Evolutionary conservation across 139 green algal species (phyloP).

Genomic region (Spirogloea muscicola): DNA sequence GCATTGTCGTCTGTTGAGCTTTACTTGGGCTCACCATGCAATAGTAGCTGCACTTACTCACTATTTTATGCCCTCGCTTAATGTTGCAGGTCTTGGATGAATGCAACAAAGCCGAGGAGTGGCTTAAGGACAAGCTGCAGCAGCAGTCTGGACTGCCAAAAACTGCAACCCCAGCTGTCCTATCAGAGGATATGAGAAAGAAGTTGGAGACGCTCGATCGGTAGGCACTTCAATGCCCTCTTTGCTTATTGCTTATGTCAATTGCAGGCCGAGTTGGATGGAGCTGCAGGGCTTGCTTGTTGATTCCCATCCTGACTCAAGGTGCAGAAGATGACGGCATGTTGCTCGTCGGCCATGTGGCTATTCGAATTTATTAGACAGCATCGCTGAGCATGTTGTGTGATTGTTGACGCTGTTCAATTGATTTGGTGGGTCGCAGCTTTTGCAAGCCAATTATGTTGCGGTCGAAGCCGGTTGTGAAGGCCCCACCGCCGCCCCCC

Average conservation of each 20-base stretch:
- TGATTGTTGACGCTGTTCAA: slow-evolving; percentile 12
- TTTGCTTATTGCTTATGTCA: slow-evolving; percentile 45
- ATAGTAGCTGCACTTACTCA: not conserved
- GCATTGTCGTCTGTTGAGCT: not conserved
- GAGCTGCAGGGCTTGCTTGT: not conserved
- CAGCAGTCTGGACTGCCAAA: slow-evolving; percentile 60
- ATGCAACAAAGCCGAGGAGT: slow-evolving; percentile 67
- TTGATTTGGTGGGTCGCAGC: slow-evolving; percentile 13
- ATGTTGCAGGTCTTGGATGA: slow-evolving; percentile 59
- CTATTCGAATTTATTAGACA: not conserved
- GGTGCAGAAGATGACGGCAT: not conserved
- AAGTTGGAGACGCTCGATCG: slow-evolving; percentile 74
- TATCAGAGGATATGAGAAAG: slow-evolving; percentile 79
- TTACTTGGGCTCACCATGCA: not conserved
- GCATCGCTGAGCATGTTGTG: not conserved
- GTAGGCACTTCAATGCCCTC: not conserved
- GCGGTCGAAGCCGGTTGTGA: slow-evolving; percentile 65
- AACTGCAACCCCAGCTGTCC: slow-evolving; percentile 68
- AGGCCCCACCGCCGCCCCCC: not conserved
- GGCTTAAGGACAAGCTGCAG: slow-evolving; percentile 76
- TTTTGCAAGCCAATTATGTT: slow-evolving; percentile 76
- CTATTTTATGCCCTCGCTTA: too few relatives aligned
- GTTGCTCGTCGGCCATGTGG: not conserved
- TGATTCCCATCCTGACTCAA: not conserved
- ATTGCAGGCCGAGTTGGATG: not conserved